Percentiles rank a stretch among this genome's conserved stretches.
These are phyloP conservation scores for Diaporthe citri DNA, from an alignment of 2,329 filamentous ascomycete species.

Conservation along the genomic window DNA sequence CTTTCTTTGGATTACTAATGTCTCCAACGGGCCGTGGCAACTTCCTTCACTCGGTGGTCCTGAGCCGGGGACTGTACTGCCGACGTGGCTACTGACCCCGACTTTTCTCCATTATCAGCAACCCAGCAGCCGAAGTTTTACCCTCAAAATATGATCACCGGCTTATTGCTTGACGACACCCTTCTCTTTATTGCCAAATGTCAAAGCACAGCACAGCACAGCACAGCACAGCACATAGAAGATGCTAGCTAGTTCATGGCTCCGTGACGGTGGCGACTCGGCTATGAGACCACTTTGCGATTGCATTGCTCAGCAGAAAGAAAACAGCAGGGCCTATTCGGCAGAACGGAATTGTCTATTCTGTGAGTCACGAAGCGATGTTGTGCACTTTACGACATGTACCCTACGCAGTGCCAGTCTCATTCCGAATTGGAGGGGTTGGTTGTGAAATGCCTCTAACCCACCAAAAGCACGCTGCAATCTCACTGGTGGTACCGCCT, in stretches of 20 bases:
- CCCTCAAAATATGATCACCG: background rate
- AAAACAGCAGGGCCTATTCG: background rate
- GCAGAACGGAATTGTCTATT: no score
- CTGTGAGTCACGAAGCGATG: no score
- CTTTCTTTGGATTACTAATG: conserved; percentile 1
- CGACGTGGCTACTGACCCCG: background rate
- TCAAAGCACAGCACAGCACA: background rate
- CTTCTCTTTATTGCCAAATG: background rate
- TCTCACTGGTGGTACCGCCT: background rate
- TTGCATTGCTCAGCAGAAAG: background rate
- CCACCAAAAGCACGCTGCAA: background rate
- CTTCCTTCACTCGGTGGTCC: background rate
- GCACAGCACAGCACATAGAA: background rate
- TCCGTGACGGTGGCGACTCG: conserved; percentile 7
- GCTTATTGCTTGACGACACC: background rate
- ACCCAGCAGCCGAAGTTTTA: background rate
- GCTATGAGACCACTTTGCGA: background rate
- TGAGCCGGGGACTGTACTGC: background rate
- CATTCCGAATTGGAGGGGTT: background rate
- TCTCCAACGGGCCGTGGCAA: background rate
- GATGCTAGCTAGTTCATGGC: background rate
- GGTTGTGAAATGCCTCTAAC: background rate
- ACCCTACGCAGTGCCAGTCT: background rate
- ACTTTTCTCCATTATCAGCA: background rate
- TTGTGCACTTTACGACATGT: background rate